Percentiles rank a stretch among this genome's conserved stretches.
These are phyloP conservation scores for Pleodorina starrii DNA, from an alignment of 139 green algal genomes.

Conservation along the genomic window DNA sequence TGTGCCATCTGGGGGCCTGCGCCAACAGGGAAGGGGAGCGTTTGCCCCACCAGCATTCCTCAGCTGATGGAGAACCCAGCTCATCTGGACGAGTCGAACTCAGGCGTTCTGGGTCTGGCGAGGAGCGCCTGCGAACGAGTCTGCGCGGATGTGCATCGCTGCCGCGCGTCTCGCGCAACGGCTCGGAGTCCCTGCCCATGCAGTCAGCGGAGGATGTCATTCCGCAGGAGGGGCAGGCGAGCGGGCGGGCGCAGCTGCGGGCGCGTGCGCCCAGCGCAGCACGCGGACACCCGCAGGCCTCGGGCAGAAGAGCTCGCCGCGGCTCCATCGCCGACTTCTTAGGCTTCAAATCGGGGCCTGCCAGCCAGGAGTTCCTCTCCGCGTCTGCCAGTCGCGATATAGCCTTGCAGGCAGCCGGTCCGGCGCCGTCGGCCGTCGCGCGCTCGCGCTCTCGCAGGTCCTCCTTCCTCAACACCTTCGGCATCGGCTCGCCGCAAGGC, in stretches of 20 bases:
- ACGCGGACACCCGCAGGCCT: not conserved
- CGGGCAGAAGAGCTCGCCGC: not conserved
- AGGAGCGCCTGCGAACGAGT: too few relatives aligned
- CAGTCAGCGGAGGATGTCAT: conserved; percentile 12
- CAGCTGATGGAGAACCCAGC: conserved; percentile 1
- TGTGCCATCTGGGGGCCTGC: not conserved
- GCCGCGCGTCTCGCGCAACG: conserved; percentile 10
- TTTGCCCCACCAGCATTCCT: not conserved
- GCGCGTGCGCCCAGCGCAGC: not conserved
- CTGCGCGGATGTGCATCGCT: not conserved
- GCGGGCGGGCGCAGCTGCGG: not conserved
- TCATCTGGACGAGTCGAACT: not conserved
- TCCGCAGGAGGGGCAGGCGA: not conserved
- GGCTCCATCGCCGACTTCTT: conserved; percentile 10
- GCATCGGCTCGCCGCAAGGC: not conserved
- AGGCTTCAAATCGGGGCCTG: not conserved
- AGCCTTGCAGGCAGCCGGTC: not conserved
- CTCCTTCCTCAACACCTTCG: conserved; percentile 5
- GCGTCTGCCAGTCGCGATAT: not conserved
- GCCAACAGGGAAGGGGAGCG: conserved; percentile 28
- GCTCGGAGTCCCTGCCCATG: not conserved
- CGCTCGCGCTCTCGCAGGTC: not conserved
- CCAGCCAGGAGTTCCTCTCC: not conserved
- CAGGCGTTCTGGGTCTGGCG: not conserved
- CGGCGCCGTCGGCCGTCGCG: not conserved